phyloP scores from a whole-genome alignment of 768 basidiomycete species.

The Tricholoma furcatifolium region DNA sequence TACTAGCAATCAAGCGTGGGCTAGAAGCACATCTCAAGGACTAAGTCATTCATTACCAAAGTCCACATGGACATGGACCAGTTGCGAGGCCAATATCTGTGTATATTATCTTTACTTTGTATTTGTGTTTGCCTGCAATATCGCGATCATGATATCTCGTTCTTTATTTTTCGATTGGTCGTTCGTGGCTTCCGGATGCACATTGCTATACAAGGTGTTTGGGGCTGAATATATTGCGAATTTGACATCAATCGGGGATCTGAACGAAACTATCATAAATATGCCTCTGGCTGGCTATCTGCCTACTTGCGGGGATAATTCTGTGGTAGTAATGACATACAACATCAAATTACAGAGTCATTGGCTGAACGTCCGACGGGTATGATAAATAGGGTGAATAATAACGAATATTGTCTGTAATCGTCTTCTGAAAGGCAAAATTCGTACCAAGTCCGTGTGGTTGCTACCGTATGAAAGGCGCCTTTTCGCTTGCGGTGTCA shows the following conservation, averaged over 20 bases:
- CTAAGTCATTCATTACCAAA: neutral
- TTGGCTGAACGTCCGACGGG: neutral
- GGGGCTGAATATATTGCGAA: too few relatives aligned
- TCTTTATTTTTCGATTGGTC: neutral
- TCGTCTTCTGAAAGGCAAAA: neutral
- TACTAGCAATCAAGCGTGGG: slow-evolving; percentile 16
- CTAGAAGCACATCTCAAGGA: slow-evolving; percentile 16
- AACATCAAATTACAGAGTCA: neutral
- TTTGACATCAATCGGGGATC: neutral
- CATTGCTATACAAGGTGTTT: too few relatives aligned
- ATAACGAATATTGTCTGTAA: neutral
- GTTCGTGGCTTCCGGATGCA: too few relatives aligned
- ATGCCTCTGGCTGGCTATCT: neutral
- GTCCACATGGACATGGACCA: neutral
- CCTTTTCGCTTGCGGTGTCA: slow-evolving; percentile 18
- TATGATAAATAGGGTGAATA: slow-evolving; percentile 1
- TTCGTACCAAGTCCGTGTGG: neutral
- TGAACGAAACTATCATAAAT: neutral
- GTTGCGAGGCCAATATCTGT: neutral
- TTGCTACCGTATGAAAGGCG: slow-evolving; percentile 12
- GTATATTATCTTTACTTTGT: neutral
- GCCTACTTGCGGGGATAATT: neutral
- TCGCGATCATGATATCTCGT: neutral
- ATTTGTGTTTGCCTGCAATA: neutral
- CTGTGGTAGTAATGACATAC: too few relatives aligned